Evolutionary conservation across 139 green algal genomes (phyloP).

Genomic region (Deuterostichococcus epilithicus): DNA sequence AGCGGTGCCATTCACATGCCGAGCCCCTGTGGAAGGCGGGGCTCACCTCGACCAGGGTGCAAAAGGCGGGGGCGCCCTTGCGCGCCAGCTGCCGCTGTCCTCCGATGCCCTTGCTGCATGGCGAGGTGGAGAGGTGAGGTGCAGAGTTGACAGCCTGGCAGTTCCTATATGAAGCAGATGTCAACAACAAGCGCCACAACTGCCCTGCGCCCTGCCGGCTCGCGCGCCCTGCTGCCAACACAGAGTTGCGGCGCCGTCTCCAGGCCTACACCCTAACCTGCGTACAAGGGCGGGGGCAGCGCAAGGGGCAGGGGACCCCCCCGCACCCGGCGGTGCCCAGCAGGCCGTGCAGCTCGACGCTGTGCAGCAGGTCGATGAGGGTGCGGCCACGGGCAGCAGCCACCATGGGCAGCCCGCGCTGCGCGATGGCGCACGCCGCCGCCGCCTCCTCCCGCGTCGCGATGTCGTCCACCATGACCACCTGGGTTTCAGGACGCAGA

Average conservation of each 20-base stretch:
- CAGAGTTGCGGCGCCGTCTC: too few relatives aligned
- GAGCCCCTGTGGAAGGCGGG: neutral
- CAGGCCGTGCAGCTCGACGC: constrained; percentile 59
- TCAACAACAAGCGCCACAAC: too few relatives aligned
- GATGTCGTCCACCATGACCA: constrained; percentile 67
- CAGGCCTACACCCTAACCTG: too few relatives aligned
- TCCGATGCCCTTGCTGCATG: neutral
- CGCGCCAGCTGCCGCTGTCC: neutral
- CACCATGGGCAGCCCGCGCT: constrained; percentile 55
- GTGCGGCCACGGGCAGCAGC: constrained; percentile 44
- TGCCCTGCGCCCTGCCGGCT: too few relatives aligned
- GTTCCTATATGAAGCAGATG: too few relatives aligned
- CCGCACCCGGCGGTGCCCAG: too few relatives aligned
- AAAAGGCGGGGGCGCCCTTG: constrained; percentile 12
- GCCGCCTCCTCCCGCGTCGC: constrained; percentile 47
- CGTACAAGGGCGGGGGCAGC: too few relatives aligned
- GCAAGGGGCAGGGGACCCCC: too few relatives aligned
- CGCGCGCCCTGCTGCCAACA: too few relatives aligned
- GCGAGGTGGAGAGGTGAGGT: too few relatives aligned
- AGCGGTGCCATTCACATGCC: too few relatives aligned
- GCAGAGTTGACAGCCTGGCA: too few relatives aligned
- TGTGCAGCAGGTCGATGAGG: constrained; percentile 27
- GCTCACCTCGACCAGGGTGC: constrained; percentile 15
- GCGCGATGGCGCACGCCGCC: constrained; percentile 43
- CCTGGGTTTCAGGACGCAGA: constrained; percentile 11